Conservation (phyloP, 169 alveolate species). For the Eimeria mitis region DNA sequence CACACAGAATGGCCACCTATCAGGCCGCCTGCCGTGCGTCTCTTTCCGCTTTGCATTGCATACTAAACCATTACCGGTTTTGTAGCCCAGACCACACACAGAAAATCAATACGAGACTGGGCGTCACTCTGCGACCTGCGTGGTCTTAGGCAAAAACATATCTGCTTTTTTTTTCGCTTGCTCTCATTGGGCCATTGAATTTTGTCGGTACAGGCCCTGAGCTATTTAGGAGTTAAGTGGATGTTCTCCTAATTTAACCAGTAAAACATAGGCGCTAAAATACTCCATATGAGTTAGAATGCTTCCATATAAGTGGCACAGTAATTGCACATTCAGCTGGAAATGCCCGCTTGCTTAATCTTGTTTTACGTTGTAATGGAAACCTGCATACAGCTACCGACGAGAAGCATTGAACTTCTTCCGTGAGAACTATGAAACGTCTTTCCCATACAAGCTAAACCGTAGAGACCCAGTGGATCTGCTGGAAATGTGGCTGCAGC, state of each 20-base stretch:
- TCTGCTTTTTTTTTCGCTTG: not conserved
- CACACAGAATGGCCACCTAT: constrained; percentile 6
- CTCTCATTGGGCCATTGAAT: not conserved
- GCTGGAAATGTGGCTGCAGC: not conserved
- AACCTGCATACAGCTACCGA: not conserved
- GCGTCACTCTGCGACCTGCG: not conserved
- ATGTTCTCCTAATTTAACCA: not conserved
- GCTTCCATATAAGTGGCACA: not conserved
- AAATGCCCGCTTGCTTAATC: not conserved
- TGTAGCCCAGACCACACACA: not conserved
- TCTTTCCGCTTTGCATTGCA: not conserved
- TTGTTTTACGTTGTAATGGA: not conserved
- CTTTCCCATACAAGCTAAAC: no score
- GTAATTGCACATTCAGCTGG: not conserved
- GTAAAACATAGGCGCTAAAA: not conserved
- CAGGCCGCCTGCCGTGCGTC: not conserved
- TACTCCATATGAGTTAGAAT: not conserved
- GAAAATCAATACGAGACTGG: not conserved
- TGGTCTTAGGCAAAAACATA: not conserved
- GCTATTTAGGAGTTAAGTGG: not conserved
- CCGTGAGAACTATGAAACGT: not conserved
- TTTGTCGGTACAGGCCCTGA: not conserved
- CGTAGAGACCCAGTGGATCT: not conserved
- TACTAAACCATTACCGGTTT: not conserved
- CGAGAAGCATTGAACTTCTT: not conserved